phyloP scores from a whole-genome alignment of 352 stramenopile species.

The Plasmopara halstedii region DNA sequence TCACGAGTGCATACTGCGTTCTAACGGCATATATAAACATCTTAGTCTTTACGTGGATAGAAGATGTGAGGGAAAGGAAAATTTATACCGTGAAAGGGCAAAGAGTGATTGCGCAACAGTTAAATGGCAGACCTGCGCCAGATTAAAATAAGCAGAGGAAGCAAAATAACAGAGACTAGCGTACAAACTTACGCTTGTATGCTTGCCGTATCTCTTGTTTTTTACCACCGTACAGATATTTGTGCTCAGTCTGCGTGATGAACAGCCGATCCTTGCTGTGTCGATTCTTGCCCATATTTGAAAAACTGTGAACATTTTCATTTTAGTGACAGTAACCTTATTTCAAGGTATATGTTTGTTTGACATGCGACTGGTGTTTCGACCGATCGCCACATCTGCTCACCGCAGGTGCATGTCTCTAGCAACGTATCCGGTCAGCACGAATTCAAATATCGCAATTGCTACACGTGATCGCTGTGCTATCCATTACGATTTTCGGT shows the following conservation, averaged over 20 bases:
- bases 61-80: neutral
- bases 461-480: neutral
- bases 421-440: neutral
- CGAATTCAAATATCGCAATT: neutral
- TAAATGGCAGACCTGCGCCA: slow-evolving; percentile 88
- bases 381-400: slow-evolving; percentile 9
- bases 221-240: slow-evolving; percentile 90
- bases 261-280: slow-evolving; percentile 88
- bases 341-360: neutral
- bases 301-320: neutral
- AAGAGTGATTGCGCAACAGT: slow-evolving; percentile 97
- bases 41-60: neutral
- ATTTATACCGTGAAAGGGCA: slow-evolving; percentile 67
- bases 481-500: neutral
- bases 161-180: neutral
- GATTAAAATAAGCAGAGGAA: slow-evolving; percentile 1
- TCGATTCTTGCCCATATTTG: slow-evolving; percentile 85
- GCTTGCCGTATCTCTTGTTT: slow-evolving; percentile 75
- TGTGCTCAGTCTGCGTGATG: slow-evolving; percentile 88
- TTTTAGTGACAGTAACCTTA: neutral
- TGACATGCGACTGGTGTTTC: slow-evolving; percentile 7
- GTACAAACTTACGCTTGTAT: slow-evolving; percentile 51
- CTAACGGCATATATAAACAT: slow-evolving; percentile 16
- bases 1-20: slow-evolving; percentile 92
- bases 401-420: slow-evolving; percentile 4